These are phyloP conservation scores for Claviceps purpurea DNA, from an alignment of 2,329 filamentous ascomycete species.

Conservation along the genomic window DNA sequence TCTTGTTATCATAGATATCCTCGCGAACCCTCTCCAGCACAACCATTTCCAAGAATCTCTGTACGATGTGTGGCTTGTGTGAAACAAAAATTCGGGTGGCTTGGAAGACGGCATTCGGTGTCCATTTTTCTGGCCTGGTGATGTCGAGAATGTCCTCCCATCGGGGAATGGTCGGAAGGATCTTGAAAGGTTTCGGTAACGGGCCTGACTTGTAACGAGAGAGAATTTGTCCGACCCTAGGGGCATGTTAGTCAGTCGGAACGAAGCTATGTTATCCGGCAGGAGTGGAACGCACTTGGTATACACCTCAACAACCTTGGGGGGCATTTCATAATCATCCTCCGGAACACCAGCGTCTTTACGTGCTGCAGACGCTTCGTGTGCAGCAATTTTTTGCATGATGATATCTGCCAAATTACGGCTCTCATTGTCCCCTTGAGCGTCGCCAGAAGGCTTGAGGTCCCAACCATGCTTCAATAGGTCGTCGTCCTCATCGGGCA, in stretches of 20 bases:
- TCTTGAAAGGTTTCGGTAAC: constrained; percentile 94
- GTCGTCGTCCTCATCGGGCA: constrained; percentile 59
- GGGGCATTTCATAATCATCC: constrained; percentile 74
- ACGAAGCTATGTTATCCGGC: neutral
- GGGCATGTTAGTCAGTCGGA: constrained; percentile 7
- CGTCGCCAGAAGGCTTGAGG: constrained; percentile 29
- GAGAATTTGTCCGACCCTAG: constrained; percentile 70
- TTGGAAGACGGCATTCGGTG: constrained; percentile 69
- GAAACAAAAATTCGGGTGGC: constrained; percentile 89
- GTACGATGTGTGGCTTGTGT: constrained; percentile 63
- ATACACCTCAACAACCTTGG: constrained; percentile 89
- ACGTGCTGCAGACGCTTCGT: constrained; percentile 55
- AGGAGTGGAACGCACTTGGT: constrained; percentile 48
- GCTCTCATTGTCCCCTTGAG: constrained; percentile 33
- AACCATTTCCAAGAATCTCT: constrained; percentile 76
- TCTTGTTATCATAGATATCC: constrained; percentile 87
- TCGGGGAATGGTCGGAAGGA: constrained; percentile 77
- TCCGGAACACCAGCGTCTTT: constrained; percentile 43
- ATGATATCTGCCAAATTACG: constrained; percentile 90
- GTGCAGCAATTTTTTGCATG: constrained; percentile 81
- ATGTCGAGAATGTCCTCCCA: constrained; percentile 82
- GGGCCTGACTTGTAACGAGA: constrained; percentile 94
- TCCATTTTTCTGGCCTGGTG: constrained; percentile 64
- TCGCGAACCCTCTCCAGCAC: constrained; percentile 84
- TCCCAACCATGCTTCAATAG: constrained; percentile 55